A percentile compares a stretch with the other conserved stretches of the same genome.
These are phyloP conservation scores for Wickerhamiella musiphila DNA, from an alignment of 805 yeast species.

Conservation along the genomic window DNA sequence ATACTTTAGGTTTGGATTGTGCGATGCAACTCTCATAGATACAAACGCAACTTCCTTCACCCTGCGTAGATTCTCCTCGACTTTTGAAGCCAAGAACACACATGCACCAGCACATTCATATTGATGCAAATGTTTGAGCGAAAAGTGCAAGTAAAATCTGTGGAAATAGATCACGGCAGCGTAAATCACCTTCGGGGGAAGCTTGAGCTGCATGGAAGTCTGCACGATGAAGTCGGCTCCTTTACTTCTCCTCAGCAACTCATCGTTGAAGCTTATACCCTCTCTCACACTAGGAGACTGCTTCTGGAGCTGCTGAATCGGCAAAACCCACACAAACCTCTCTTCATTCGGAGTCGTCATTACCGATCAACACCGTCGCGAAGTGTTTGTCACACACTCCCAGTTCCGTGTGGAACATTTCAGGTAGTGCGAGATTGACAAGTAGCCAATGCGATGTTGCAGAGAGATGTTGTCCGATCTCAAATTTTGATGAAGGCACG, in stretches of 20 bases:
- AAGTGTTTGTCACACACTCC: too few relatives aligned
- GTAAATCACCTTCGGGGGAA: slow-evolving; percentile 32
- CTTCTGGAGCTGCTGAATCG: slow-evolving; percentile 11
- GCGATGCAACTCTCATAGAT: slow-evolving; percentile 32
- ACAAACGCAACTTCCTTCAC: slow-evolving; percentile 32
- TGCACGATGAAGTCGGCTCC: slow-evolving; percentile 31
- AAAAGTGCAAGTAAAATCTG: slow-evolving; percentile 33
- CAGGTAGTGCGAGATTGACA: too few relatives aligned
- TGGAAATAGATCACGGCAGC: slow-evolving; percentile 34
- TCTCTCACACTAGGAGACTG: slow-evolving; percentile 17
- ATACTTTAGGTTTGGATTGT: slow-evolving; percentile 23
- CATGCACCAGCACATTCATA: slow-evolving; percentile 36
- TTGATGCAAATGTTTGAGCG: slow-evolving; percentile 27
- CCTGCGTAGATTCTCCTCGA: slow-evolving; percentile 34
- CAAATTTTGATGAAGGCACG: too few relatives aligned
- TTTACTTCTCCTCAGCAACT: slow-evolving; percentile 28
- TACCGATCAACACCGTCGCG: too few relatives aligned
- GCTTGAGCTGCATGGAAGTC: slow-evolving; percentile 27
- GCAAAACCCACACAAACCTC: slow-evolving; percentile 17
- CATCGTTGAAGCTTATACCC: slow-evolving; percentile 24
- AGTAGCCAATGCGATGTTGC: too few relatives aligned
- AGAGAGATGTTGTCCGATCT: too few relatives aligned
- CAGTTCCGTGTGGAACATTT: too few relatives aligned
- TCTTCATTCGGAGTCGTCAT: too few relatives aligned
- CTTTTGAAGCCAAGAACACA: slow-evolving; percentile 35